These are phyloP conservation scores for Meyerozyma sp. DNA, from an alignment of 1,139 yeast species.

Conservation along the genomic window DNA sequence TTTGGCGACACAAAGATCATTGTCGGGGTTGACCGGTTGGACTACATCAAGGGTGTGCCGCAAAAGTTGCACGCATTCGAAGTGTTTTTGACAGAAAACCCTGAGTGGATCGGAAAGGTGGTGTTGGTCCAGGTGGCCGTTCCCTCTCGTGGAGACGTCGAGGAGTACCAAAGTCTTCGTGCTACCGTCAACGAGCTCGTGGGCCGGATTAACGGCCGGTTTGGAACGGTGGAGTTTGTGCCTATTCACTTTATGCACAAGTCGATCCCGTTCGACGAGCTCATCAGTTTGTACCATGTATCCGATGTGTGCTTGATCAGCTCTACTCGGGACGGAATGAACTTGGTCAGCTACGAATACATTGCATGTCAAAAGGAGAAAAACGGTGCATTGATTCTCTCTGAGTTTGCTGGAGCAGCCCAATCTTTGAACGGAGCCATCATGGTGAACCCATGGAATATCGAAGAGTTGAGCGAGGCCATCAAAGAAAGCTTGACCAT, in stretches of 20 bases:
- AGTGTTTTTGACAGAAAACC: slow-evolving; percentile 84
- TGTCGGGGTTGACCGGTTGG: slow-evolving; percentile 93
- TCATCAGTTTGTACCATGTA: slow-evolving; percentile 77
- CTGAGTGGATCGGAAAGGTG: slow-evolving; percentile 98
- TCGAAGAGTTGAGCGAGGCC: slow-evolving; percentile 85
- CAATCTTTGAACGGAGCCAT: slow-evolving; percentile 92
- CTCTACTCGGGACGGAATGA: slow-evolving; percentile 98
- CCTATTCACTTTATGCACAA: slow-evolving; percentile 97
- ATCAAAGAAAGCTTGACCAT: slow-evolving; percentile 83
- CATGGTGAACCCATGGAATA: slow-evolving; percentile 97
- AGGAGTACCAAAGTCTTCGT: slow-evolving; percentile 90
- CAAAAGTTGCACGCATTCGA: slow-evolving; percentile 95
- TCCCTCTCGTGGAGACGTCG: slow-evolving; percentile 97
- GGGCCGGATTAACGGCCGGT: slow-evolving; percentile 93
- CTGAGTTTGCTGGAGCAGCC: slow-evolving; percentile 99
- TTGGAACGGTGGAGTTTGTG: slow-evolving; percentile 95
- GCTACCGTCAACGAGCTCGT: slow-evolving; percentile 94
- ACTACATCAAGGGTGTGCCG: slow-evolving; percentile 96
- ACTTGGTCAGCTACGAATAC: slow-evolving; percentile 90
- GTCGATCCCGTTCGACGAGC: slow-evolving; percentile 84
- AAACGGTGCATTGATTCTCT: slow-evolving; percentile 79
- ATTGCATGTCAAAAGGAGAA: slow-evolving; percentile 90
- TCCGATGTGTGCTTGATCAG: slow-evolving; percentile 91
- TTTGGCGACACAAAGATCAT: slow-evolving; percentile 74
- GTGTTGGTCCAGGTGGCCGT: slow-evolving; percentile 96